A percentile compares a stretch with the other conserved stretches of the same genome.
phyloP scores from a whole-genome alignment of 2,329 filamentous ascomycete species.

The Penicillium sp. region DNA sequence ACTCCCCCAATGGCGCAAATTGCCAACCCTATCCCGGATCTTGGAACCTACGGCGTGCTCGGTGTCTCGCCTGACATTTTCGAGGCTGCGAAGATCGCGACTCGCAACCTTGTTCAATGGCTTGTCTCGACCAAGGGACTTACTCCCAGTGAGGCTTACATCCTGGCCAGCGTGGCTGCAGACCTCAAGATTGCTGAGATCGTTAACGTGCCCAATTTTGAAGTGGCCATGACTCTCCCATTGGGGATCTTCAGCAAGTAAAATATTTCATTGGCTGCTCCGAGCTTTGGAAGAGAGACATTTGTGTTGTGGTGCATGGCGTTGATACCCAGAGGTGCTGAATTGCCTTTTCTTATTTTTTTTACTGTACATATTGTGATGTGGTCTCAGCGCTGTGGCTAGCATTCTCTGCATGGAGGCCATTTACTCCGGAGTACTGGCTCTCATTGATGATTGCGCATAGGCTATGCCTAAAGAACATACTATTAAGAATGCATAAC shows the following conservation, averaged over 20 bases:
- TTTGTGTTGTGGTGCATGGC: background rate
- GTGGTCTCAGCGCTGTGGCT: background rate
- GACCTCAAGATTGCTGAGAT: constrained; percentile 53
- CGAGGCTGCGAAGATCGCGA: constrained; percentile 50
- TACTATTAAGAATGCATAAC: background rate
- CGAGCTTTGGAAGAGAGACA: background rate
- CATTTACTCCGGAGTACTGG: background rate
- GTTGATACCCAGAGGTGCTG: constrained; percentile 18
- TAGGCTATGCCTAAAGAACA: background rate
- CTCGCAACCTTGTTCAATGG: constrained; percentile 51
- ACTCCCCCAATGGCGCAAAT: constrained; percentile 32
- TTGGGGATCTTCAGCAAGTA: constrained; percentile 51
- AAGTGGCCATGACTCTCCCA: constrained; percentile 51
- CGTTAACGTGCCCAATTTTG: constrained; percentile 56
- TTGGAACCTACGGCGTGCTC: constrained; percentile 48
- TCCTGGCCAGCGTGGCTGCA: constrained; percentile 51
- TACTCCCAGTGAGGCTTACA: constrained; percentile 51
- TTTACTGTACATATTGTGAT: constrained; percentile 9
- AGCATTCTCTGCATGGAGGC: background rate
- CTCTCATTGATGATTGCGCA: background rate
- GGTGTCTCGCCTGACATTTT: constrained; percentile 50
- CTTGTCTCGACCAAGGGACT: constrained; percentile 48
- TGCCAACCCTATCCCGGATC: constrained; percentile 27
- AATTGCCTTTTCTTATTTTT: constrained; percentile 1
- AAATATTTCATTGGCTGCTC: constrained; percentile 58